Base-by-base conservation (phyloP, 768 basidiomycete genomes). In the Suillus subluteus region DNA sequence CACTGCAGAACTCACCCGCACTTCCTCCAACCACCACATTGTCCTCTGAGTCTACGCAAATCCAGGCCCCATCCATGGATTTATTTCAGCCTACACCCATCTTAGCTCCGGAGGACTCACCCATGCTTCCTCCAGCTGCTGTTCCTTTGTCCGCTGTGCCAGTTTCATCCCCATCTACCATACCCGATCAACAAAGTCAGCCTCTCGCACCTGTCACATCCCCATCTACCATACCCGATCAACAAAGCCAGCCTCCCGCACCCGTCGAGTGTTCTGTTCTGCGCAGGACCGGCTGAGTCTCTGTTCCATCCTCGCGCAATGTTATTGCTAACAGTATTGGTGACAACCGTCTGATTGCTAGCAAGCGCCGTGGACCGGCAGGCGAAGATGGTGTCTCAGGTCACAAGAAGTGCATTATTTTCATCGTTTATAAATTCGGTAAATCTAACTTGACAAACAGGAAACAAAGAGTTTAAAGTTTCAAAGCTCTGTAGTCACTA, bases 281-380 rank as follows among this genome's bases (percentile, higher is more conserved):
- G 48, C 4, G 23, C 48, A 50, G 48, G 12, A 50, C 48, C 12
- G 12, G 48, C 48, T 12, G 12, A 50, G 6, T 5, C 48, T 23
- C 4, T 50, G 48, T 50, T 50, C 12, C 48, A 50, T 50, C 12
- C 23, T 50, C 12, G 5, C 12, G 12, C n/a, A 50, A 50, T 50
- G 48, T 50, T 50, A 23, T 50, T 23, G 23, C 48, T 50, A 50
- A 50, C 48, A 50, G 48, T 50, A 50, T 50, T 50, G 48, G 48
- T 5, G 12, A 50, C 0, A 50, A 50, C 23, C 4, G 23, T 50
- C 23, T 23, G 12, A 50, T 50, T 50, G 11, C 48, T 50, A 13
- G 48, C 48, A 50, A 50, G 48, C 12, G 12, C 23, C 48, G 7
- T 50, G 48, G 48, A 50, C 12, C 4, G 23, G 23, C 48, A 23